Conservation (phyloP, 352 stramenopile genomes). For the Phytopythium cucurbitacearum region DNA sequence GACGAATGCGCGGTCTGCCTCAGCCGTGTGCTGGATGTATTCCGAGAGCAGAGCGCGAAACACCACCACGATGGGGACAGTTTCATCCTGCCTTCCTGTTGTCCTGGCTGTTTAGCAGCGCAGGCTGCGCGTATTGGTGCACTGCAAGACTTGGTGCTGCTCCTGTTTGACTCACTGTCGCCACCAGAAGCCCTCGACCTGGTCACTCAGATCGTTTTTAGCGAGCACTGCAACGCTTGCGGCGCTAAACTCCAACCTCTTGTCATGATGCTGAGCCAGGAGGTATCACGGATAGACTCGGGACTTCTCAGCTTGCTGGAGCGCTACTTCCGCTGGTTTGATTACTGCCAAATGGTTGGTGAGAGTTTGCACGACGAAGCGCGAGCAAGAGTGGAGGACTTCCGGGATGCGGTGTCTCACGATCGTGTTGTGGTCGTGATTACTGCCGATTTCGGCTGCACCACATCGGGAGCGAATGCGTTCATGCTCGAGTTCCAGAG, state of each 20-base stretch:
- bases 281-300: conserved; percentile 1
- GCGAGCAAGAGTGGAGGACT: conserved; percentile 2
- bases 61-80: no score
- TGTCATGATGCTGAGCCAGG: conserved; percentile 13
- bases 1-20: conserved; percentile 4
- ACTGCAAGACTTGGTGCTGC: conserved; percentile 1
- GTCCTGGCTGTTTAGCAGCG: conserved; percentile 5
- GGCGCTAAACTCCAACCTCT: conserved; percentile 10
- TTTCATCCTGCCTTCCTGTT: background rate
- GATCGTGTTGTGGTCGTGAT: conserved; percentile 22
- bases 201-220: conserved; percentile 19
- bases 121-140: conserved; percentile 4
- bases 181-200: conserved; percentile 1
- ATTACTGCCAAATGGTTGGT: conserved; percentile 7
- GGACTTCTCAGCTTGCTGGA: conserved; percentile 13
- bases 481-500: conserved; percentile 26
- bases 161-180: background rate
- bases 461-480: conserved; percentile 18
- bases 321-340: conserved; percentile 22
- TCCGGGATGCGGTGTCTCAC: conserved; percentile 7
- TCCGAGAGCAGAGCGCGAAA: background rate
- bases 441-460: conserved; percentile 28
- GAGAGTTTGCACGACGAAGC: no score
- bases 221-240: conserved; percentile 20
- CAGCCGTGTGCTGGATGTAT: background rate